Evolutionary conservation across 768 basidiomycete genomes (phyloP), one percentile per base, ranked within the genome.

Genomic region (Clitopilus hobsonii): DNA sequence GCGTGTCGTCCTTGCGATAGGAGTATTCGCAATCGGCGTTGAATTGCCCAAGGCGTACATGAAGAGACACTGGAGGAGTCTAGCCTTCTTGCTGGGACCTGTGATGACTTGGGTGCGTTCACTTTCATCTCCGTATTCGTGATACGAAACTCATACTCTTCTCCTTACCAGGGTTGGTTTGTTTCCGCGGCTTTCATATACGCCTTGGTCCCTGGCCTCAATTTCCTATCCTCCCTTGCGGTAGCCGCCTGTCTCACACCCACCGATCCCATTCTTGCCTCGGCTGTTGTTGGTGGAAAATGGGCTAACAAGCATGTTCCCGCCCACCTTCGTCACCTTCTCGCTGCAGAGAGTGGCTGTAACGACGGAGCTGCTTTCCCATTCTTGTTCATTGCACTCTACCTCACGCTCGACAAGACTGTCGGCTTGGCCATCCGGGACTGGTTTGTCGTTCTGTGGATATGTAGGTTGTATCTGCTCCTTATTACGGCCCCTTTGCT

Each of bases 311-410:
- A 98, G 67, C 96, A 98, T 64, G 96, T 98, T 22, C 91, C 91
- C 1, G 85, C 88, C 0, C 91, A 93, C 65, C 74, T 93, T 38
- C 85, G 80, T 27, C 80, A 83, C 59, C 71, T 83, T 0, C 65
- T 82, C 3, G 84, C 85, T 1, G 85, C 84, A 5, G 96, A 98
- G 71, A 87, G 85, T 54, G 96, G 93, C 6, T 93, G 92, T 65
- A 99, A 98, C 67, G 97, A 99, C 58, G 97, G 97, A 28, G 96
- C 96, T 0, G 94, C 95, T 0, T 97, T 94, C 69, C 95, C 94
- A 0, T 98, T 98, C 69, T 76, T 98, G 25, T 94, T 84, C 66
- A 79, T 99, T 55, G 83, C 96, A 0, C 76, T 99, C 3, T 98
- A 96, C 68, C 81, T 98, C 58, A 81, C 86, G 54, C 71, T 94